Conservation (phyloP, 257 asterid genomes). For the Solanum bulbocastanum region DNA sequence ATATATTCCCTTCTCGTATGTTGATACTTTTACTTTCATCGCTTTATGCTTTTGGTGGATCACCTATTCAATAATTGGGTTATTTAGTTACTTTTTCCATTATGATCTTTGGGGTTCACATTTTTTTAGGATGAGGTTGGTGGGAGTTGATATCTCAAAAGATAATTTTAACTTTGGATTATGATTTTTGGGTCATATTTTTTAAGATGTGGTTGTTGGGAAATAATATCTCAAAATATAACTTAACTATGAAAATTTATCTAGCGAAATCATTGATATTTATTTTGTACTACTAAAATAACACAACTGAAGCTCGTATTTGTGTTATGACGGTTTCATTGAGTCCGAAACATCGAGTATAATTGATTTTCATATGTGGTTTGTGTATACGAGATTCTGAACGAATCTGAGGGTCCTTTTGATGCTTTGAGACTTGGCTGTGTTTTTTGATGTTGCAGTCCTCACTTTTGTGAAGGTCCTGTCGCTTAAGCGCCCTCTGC, state of each 20-base stretch:
- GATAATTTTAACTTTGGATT: not conserved
- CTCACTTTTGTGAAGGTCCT: not conserved
- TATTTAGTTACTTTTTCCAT: not conserved
- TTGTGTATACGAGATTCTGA: not conserved
- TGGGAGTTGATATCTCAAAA: not conserved
- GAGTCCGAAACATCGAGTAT: not conserved
- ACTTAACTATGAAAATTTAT: not conserved
- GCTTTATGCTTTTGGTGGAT: not conserved
- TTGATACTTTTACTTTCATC: not conserved
- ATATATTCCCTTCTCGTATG: not conserved
- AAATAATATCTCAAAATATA: not conserved
- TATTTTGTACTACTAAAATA: not conserved
- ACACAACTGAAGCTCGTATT: not conserved
- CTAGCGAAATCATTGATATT: not conserved
- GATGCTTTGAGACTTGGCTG: not conserved
- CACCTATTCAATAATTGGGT: not conserved
- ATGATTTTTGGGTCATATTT: not conserved
- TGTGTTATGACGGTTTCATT: not conserved
- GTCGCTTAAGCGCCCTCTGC: not conserved
- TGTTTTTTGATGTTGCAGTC: not conserved
- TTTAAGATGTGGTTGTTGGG: not conserved
- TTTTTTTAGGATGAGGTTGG: not conserved
- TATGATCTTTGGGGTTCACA: not conserved
- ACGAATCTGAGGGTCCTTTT: not conserved
- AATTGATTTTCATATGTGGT: not conserved